phyloP scores from a whole-genome alignment of 305 asterid genomes.

The Solanum hybrid region DNA sequence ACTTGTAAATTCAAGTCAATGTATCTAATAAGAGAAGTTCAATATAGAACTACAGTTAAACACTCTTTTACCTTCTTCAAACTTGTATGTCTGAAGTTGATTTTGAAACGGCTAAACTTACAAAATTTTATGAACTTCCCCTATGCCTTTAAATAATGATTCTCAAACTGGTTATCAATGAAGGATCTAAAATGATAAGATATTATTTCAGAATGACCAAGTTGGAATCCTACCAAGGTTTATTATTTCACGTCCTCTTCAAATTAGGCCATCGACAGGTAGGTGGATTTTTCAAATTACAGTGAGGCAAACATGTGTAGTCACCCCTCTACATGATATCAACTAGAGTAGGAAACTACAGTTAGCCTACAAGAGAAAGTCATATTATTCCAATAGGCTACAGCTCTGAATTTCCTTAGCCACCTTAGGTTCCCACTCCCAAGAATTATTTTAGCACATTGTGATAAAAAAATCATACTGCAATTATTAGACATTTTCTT shows the following conservation, averaged over 20 bases:
- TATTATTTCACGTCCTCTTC: not conserved
- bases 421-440: not conserved
- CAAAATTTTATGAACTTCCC: not conserved
- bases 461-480: not conserved
- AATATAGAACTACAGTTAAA: not conserved
- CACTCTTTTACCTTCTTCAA: not conserved
- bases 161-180: not conserved
- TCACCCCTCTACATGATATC: not conserved
- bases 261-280: not conserved
- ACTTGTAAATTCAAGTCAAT: constrained; percentile 1
- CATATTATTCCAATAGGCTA: not conserved
- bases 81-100: not conserved
- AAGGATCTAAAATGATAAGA: not conserved
- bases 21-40: not conserved
- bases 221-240: not conserved
- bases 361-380: not conserved
- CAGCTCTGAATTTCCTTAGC: not conserved
- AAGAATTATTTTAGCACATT: not conserved
- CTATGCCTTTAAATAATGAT: not conserved
- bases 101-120: not conserved
- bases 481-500: not conserved
- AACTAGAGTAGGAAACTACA: not conserved
- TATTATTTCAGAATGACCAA: not conserved
- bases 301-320: not conserved
- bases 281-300: not conserved